Evolutionary conservation across 805 yeast species (phyloP).

Genomic region (Zygoascus bituminiphila): DNA sequence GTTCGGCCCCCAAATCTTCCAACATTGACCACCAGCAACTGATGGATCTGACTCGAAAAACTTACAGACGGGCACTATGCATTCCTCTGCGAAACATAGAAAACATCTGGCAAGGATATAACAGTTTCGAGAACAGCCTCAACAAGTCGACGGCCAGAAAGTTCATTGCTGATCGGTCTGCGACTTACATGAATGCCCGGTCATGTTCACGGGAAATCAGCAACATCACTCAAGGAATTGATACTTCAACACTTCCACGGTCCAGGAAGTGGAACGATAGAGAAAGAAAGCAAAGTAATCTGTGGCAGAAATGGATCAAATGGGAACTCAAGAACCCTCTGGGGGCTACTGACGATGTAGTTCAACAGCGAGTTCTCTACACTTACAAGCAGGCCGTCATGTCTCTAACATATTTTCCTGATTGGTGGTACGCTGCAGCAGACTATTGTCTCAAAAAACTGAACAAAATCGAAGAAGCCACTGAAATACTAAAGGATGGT

Average conservation of each 20-base stretch:
- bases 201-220: constrained; percentile 66
- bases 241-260: constrained; percentile 30
- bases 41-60: constrained; percentile 63
- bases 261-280: constrained; percentile 23
- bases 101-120: constrained; percentile 70
- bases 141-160: constrained; percentile 75
- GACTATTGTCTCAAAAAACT: constrained; percentile 30
- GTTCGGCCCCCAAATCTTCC: constrained; percentile 45
- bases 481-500: constrained; percentile 47
- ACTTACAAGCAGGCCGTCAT: constrained; percentile 66
- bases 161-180: constrained; percentile 71
- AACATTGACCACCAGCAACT: constrained; percentile 64
- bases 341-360: constrained; percentile 34
- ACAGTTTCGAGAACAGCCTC: constrained; percentile 71
- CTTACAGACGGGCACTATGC: constrained; percentile 60
- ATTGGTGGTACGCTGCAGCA: constrained; percentile 58
- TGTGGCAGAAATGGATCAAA: constrained; percentile 68
- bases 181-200: constrained; percentile 81
- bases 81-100: constrained; percentile 75
- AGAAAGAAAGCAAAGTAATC: constrained; percentile 35
- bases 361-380: constrained; percentile 54
- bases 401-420: constrained; percentile 55
- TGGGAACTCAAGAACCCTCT: constrained; percentile 72
- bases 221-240: constrained; percentile 45
- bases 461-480: constrained; percentile 21